Conservation (phyloP, 192 early-diverging fungal genomes). For the Powellomyces hirtus region DNA sequence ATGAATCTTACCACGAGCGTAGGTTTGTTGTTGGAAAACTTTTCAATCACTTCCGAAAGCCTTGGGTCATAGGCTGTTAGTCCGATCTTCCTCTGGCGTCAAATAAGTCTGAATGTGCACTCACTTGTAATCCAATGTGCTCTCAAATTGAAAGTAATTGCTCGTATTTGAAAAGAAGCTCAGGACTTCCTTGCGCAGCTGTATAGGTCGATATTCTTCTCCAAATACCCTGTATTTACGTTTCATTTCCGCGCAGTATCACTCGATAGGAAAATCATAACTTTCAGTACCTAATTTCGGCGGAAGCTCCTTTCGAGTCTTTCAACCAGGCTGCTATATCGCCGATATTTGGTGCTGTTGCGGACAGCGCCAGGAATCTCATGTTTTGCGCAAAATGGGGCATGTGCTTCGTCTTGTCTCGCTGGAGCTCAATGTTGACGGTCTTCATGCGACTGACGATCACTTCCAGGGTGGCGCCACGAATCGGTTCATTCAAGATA, state of each 20-base stretch:
- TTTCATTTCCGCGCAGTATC: not conserved
- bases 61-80: too few relatives aligned
- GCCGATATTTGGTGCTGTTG: constrained; percentile 66
- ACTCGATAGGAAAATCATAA: not conserved
- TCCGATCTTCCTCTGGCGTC: not conserved
- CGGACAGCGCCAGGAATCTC: constrained; percentile 63
- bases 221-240: constrained; percentile 62
- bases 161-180: constrained; percentile 37
- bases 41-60: constrained; percentile 37
- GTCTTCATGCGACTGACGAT: constrained; percentile 54
- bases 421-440: constrained; percentile 33
- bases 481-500: constrained; percentile 55
- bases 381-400: constrained; percentile 12
- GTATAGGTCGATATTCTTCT: constrained; percentile 67
- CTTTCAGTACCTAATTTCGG: constrained; percentile 11
- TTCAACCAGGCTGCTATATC: constrained; percentile 71
- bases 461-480: constrained; percentile 74
- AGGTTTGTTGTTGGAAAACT: constrained; percentile 41
- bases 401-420: not conserved
- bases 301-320: constrained; percentile 6
- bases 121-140: constrained; percentile 52
- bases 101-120: not conserved
- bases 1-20: constrained; percentile 36
- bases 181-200: constrained; percentile 51
- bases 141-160: constrained; percentile 59